Conservation (phyloP, 768 basidiomycete genomes). For the Naganishia kalamii region DNA sequence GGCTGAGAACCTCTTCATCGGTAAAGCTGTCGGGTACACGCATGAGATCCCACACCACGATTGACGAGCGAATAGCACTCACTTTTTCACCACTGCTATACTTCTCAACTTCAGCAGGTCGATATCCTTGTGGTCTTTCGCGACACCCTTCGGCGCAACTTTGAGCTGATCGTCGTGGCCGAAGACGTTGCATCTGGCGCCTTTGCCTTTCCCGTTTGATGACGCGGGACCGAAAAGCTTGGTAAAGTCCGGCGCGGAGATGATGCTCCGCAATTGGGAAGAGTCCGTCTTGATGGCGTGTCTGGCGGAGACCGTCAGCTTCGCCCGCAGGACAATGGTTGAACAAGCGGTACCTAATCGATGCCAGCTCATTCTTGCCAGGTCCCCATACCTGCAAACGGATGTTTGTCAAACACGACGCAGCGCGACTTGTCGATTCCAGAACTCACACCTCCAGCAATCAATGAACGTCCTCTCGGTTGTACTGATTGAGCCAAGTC, state of each 20-base stretch:
- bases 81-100: conserved; percentile 64
- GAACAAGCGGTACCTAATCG: conserved; percentile 56
- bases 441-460: conserved; percentile 62
- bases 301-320: conserved; percentile 30
- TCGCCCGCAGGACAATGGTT: neutral
- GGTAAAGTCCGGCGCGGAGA: conserved; percentile 67
- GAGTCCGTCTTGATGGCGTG: conserved; percentile 62
- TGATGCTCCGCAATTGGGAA: conserved; percentile 58
- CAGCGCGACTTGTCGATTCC: conserved; percentile 52
- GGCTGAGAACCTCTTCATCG: conserved; percentile 64
- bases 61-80: conserved; percentile 29
- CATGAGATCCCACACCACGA: neutral
- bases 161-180: conserved; percentile 83
- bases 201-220: conserved; percentile 53
- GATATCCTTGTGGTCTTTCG: conserved; percentile 81
- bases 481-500: conserved; percentile 33
- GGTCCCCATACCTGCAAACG: conserved; percentile 43
- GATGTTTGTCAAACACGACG: conserved; percentile 48
- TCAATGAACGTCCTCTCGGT: conserved; percentile 56
- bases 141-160: conserved; percentile 80
- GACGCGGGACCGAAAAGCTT: conserved; percentile 66
- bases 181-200: conserved; percentile 68
- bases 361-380: conserved; percentile 65
- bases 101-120: conserved; percentile 80
- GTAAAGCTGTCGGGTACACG: conserved; percentile 55